Evolutionary conservation across 306 rosid species (phyloP).

Genomic region (Prunus mongolica): DNA sequence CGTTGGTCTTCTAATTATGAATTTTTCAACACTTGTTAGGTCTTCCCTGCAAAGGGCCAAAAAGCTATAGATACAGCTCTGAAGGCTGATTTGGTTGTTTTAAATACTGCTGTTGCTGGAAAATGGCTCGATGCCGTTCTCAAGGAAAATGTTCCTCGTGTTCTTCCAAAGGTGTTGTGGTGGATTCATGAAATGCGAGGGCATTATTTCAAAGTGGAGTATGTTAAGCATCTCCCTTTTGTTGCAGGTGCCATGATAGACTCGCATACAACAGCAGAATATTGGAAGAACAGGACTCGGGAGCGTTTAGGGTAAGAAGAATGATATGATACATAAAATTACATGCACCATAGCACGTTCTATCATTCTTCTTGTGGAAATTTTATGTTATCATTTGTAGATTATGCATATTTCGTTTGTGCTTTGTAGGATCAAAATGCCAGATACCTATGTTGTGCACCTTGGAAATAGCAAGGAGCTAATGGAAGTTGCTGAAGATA

Average conservation of each 20-base stretch:
- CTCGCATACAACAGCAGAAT: slow-evolving; percentile 83
- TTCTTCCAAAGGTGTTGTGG: slow-evolving; percentile 97
- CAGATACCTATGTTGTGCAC: slow-evolving; percentile 85
- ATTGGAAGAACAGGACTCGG: slow-evolving; percentile 84
- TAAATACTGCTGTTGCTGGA: slow-evolving; percentile 97
- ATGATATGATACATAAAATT: not conserved
- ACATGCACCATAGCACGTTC: not conserved
- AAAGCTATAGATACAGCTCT: slow-evolving; percentile 72
- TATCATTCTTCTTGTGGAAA: not conserved
- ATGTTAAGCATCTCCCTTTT: slow-evolving; percentile 98
- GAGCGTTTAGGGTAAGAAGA: slow-evolving; percentile 64
- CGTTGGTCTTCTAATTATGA: slow-evolving; percentile 19
- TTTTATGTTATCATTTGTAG: not conserved
- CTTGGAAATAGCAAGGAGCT: slow-evolving; percentile 99
- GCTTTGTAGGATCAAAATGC: slow-evolving; percentile 72
- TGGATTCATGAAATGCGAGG: slow-evolving; percentile 99
- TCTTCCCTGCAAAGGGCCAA: slow-evolving; percentile 68
- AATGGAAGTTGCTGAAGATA: slow-evolving; percentile 89
- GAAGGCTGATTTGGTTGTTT: slow-evolving; percentile 77
- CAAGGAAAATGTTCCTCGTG: slow-evolving; percentile 64
- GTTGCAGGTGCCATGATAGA: slow-evolving; percentile 99
- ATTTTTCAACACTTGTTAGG: slow-evolving; percentile 36
- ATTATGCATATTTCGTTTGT: slow-evolving; percentile 2
- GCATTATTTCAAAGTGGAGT: slow-evolving; percentile 91
- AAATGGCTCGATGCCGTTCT: slow-evolving; percentile 92